Percentiles rank a stretch among this genome's conserved stretches.
Conservation (phyloP, 208 protist genomes). For the Crithidia thermophila region DNA sequence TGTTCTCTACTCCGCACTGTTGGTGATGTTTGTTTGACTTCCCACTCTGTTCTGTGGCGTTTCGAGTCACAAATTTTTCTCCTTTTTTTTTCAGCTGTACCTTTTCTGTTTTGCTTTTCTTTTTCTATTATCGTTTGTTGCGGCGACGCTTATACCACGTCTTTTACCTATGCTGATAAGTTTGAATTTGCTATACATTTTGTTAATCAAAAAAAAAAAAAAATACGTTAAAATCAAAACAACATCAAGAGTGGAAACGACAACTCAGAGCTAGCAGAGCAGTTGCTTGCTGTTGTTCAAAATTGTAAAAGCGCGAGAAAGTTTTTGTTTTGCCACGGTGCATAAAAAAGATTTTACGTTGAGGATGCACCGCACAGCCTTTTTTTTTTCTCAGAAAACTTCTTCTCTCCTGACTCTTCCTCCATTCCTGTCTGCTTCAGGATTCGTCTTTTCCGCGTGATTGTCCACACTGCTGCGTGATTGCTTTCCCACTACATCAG, state of each 20-base stretch:
- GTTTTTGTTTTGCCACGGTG: no score
- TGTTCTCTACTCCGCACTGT: neutral
- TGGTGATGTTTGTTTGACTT: neutral
- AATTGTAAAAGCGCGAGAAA: no score
- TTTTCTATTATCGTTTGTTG: neutral
- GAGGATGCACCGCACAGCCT: neutral
- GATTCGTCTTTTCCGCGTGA: neutral
- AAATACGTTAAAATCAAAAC: neutral
- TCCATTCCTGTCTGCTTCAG: neutral
- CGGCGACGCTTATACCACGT: no score
- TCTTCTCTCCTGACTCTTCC: no score
- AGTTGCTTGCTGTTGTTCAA: no score
- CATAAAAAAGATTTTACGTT: no score
- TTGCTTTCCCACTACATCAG: neutral
- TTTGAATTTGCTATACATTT: neutral
- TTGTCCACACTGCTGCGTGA: neutral
- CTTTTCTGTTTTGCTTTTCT: constrained; percentile 11
- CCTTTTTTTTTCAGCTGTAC: constrained; percentile 20
- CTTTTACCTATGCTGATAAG: no score
- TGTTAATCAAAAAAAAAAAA: neutral
- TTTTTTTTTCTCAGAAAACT: no score
- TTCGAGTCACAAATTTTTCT: neutral
- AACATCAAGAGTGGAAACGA: no score
- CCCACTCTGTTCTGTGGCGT: neutral
- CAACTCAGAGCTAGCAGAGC: no score